A percentile compares a stretch with the other conserved stretches of the same genome.
Conservation (phyloP, 192 early-diverging fungal genomes). For the Pilobolus umbonatus region DNA sequence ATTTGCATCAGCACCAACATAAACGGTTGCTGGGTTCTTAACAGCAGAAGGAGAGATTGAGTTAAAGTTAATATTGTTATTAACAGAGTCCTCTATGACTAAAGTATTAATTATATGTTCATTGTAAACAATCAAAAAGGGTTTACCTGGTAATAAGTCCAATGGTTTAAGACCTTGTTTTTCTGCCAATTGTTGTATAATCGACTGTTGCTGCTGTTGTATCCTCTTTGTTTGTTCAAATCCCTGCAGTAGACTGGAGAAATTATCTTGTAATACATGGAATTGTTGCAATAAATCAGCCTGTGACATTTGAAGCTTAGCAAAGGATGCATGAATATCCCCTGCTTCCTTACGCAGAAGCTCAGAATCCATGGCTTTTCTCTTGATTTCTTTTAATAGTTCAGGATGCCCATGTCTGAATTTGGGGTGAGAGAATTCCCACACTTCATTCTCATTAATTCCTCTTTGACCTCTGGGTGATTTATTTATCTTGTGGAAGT, state of each 20-base stretch:
- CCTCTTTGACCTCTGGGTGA: constrained; percentile 80
- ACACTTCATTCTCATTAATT: constrained; percentile 84
- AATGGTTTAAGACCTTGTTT: constrained; percentile 5
- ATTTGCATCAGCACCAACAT: background rate
- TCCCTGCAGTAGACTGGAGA: constrained; percentile 64
- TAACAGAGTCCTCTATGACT: background rate
- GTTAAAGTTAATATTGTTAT: background rate
- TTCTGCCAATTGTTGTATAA: constrained; percentile 33
- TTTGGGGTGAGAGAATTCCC: constrained; percentile 85
- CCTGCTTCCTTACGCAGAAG: constrained; percentile 67
- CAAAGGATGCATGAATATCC: constrained; percentile 69
- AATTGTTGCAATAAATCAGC: constrained; percentile 68
- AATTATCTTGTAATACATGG: constrained; percentile 66
- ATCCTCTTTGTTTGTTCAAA: constrained; percentile 64
- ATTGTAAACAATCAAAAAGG: background rate
- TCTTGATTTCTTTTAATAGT: constrained; percentile 84
- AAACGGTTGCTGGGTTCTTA: background rate
- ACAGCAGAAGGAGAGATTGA: background rate
- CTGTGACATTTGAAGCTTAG: constrained; percentile 74
- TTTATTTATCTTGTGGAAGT: constrained; percentile 91
- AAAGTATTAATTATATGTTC: background rate
- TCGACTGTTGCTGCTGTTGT: constrained; percentile 60
- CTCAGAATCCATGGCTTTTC: constrained; percentile 88
- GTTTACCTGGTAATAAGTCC: constrained; percentile 1
- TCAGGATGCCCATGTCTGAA: constrained; percentile 71